Evolutionary conservation across 495 filamentous ascomycete species (phyloP).

Genomic region (Podospora pseudopauciseta): DNA sequence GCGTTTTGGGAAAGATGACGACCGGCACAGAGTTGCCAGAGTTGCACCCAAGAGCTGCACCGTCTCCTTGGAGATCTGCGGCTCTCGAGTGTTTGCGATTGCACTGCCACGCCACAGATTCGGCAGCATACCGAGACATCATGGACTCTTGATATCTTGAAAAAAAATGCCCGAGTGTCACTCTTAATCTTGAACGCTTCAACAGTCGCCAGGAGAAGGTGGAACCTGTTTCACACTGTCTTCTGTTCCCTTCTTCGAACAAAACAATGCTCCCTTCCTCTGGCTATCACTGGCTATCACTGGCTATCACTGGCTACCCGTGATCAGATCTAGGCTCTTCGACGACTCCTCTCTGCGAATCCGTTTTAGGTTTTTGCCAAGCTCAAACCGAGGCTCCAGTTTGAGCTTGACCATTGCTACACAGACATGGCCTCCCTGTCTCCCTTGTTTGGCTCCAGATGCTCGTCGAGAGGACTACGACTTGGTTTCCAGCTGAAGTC

Average conservation of each 20-base stretch:
- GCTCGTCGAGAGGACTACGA: not conserved
- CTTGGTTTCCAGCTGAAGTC: not conserved
- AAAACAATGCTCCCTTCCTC: not conserved
- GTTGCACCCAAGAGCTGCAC: not conserved
- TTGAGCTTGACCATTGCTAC: not conserved
- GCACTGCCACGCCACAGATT: slow-evolving; percentile 8
- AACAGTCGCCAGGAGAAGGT: slow-evolving; percentile 6
- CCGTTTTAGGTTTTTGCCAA: slow-evolving; percentile 3
- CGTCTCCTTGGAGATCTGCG: slow-evolving; percentile 5
- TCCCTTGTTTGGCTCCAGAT: slow-evolving; percentile 3
- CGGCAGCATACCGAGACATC: slow-evolving; percentile 5
- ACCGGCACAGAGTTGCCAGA: not conserved
- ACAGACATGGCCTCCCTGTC: slow-evolving; percentile 3
- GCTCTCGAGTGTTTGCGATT: slow-evolving; percentile 7
- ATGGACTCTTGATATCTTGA: not conserved
- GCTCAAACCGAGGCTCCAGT: not conserved
- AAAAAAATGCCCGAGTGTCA: slow-evolving; percentile 15
- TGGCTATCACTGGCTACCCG: not conserved
- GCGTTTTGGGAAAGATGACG: not conserved
- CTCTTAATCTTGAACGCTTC: not conserved
- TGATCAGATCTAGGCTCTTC: not conserved
- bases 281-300: not conserved
- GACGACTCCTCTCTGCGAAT: not conserved
- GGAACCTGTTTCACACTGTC: slow-evolving; percentile 19
- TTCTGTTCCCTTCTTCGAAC: slow-evolving; percentile 4